Conservation (phyloP, 192 early-diverging fungal species). For the Dispira simplex region DNA sequence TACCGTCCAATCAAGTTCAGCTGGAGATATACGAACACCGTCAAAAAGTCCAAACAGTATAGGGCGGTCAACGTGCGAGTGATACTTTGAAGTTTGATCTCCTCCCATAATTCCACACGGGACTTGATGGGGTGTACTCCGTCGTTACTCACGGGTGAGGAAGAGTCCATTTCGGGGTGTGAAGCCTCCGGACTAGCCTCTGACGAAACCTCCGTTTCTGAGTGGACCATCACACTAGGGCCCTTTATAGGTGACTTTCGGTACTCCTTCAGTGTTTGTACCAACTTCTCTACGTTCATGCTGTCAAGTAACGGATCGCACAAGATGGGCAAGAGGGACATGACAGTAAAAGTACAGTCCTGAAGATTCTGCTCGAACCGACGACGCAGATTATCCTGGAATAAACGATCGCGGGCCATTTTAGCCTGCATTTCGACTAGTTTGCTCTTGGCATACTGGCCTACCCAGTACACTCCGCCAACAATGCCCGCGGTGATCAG, state of each 20-base stretch:
- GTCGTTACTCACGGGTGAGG: background rate
- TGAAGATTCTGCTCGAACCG: constrained; percentile 91
- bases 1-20: constrained; percentile 82
- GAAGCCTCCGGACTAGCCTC: background rate
- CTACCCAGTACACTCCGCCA: constrained; percentile 56
- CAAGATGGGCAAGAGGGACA: constrained; percentile 65
- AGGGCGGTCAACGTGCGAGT: constrained; percentile 70
- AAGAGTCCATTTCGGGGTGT: background rate
- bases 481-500: constrained; percentile 46
- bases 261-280: constrained; percentile 13
- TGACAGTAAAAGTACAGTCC: constrained; percentile 79
- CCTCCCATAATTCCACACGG: constrained; percentile 71
- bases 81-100: constrained; percentile 82
- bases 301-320: constrained; percentile 59
- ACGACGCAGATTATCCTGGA: constrained; percentile 65
- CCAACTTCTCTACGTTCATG: constrained; percentile 55
- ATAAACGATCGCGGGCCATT: constrained; percentile 43
- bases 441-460: constrained; percentile 55
- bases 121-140: constrained; percentile 19
- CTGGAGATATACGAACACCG: constrained; percentile 71
- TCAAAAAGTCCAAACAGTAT: constrained; percentile 76
- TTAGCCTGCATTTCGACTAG: constrained; percentile 55
- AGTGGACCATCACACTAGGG: no score
- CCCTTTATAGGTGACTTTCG: constrained; percentile 14
- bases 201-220: no score